Percentiles rank a stretch among this genome's conserved stretches.
Evolutionary conservation across 2,329 filamentous ascomycete species (phyloP).

Genomic region (Paecilomyces variotii): DNA sequence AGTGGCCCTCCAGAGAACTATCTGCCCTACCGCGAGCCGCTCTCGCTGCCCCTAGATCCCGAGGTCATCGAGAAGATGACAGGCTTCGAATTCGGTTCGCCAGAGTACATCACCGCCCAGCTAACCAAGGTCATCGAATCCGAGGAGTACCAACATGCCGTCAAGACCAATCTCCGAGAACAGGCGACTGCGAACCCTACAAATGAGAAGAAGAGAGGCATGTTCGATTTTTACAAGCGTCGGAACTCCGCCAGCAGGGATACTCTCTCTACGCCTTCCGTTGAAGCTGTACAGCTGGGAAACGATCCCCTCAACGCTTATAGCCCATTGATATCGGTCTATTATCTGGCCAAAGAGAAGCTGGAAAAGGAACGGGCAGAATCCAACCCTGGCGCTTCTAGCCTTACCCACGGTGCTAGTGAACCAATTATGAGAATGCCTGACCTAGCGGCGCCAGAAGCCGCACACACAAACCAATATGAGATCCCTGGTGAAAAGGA

Average conservation of each 20-base stretch:
- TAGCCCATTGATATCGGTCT: constrained; percentile 84
- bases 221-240: constrained; percentile 96
- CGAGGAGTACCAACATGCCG: constrained; percentile 82
- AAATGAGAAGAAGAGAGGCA: constrained; percentile 74
- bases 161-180: constrained; percentile 64
- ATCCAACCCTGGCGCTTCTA: constrained; percentile 51
- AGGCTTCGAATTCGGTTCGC: constrained; percentile 90
- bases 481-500: constrained; percentile 85
- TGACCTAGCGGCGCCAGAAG: constrained; percentile 71
- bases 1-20: constrained; percentile 81
- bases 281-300: constrained; percentile 73
- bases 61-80: constrained; percentile 90
- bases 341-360: constrained; percentile 94
- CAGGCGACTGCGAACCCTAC: constrained; percentile 50
- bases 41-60: constrained; percentile 75
- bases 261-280: constrained; percentile 73
- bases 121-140: constrained; percentile 82
- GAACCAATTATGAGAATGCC: constrained; percentile 57
- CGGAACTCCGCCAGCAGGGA: constrained; percentile 86
- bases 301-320: constrained; percentile 88
- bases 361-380: constrained; percentile 65
- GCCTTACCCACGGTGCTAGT: constrained; percentile 48
- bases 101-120: constrained; percentile 74
- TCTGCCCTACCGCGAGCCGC: constrained; percentile 71
- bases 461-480: constrained; percentile 85